Conservation (phyloP, 306 rosid genomes). For the Prunus dulcis region DNA sequence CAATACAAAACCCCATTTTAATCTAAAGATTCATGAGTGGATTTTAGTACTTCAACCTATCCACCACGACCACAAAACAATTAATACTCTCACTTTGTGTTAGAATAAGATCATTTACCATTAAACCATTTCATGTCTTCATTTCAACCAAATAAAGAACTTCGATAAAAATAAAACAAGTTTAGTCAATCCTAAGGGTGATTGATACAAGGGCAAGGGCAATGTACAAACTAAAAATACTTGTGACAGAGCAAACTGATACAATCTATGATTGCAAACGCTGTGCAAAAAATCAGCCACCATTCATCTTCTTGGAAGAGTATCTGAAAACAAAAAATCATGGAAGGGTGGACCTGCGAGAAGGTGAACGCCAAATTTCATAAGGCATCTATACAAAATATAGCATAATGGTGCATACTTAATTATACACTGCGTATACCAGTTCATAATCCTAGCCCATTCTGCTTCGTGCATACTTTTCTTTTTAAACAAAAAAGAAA, state of each 20-base stretch:
- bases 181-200: neutral
- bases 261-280: neutral
- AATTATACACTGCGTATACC: neutral
- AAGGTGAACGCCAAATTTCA: conserved; percentile 20
- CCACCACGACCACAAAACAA: no score
- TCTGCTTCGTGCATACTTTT: no score
- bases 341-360: conserved; percentile 85
- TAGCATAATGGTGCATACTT: neutral
- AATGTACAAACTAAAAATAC: neutral
- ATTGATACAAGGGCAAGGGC: neutral
- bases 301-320: conserved; percentile 57
- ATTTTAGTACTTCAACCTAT: no score
- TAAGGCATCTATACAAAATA: neutral
- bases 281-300: neutral
- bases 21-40: no score
- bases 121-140: no score
- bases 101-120: no score
- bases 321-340: conserved; percentile 79
- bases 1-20: no score
- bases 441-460: no score
- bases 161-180: neutral
- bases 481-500: neutral
- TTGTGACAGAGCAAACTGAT: neutral
- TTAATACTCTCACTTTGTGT: no score
- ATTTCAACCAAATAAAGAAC: neutral